Evolutionary conservation across 352 stramenopile species (phyloP).

Genomic region (Phytophthora parvispora): DNA sequence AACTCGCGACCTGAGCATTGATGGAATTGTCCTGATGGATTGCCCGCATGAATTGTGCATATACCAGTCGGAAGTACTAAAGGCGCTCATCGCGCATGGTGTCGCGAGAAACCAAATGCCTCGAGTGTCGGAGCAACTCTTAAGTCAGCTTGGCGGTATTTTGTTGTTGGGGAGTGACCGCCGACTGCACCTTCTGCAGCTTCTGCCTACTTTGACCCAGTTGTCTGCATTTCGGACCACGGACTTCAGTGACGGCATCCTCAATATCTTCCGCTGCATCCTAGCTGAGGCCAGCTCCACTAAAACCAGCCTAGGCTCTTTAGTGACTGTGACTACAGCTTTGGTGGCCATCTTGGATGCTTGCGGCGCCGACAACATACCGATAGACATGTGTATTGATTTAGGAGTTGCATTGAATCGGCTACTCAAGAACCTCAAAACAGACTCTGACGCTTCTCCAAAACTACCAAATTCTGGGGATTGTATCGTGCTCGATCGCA

Average conservation of each 20-base stretch:
- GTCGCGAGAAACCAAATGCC: not conserved
- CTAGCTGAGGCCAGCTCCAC: not conserved
- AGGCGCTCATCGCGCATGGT: not conserved
- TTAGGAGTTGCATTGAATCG: not conserved
- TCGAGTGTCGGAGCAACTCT: not conserved
- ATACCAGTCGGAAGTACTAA: slow-evolving; percentile 6
- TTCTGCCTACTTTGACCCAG: slow-evolving; percentile 9
- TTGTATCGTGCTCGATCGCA: too few relatives aligned
- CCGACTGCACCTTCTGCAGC: not conserved
- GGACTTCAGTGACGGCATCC: not conserved
- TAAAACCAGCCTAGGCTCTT: not conserved
- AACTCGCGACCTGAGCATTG: slow-evolving; percentile 3
- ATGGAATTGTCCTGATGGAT: not conserved
- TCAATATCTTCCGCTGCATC: not conserved
- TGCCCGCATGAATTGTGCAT: not conserved
- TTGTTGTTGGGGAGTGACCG: not conserved
- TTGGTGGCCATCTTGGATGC: not conserved
- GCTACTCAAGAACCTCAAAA: not conserved
- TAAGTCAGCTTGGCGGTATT: not conserved
- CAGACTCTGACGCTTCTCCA: not conserved
- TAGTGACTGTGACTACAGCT: not conserved
- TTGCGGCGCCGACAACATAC: not conserved
- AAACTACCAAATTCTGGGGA: too few relatives aligned
- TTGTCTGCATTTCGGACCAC: not conserved
- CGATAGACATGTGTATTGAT: slow-evolving; percentile 5